A percentile compares a stretch with the other conserved stretches of the same genome.
phyloP scores from a whole-genome alignment of 768 basidiomycete genomes.

The Phlegmacium glaucopus region DNA sequence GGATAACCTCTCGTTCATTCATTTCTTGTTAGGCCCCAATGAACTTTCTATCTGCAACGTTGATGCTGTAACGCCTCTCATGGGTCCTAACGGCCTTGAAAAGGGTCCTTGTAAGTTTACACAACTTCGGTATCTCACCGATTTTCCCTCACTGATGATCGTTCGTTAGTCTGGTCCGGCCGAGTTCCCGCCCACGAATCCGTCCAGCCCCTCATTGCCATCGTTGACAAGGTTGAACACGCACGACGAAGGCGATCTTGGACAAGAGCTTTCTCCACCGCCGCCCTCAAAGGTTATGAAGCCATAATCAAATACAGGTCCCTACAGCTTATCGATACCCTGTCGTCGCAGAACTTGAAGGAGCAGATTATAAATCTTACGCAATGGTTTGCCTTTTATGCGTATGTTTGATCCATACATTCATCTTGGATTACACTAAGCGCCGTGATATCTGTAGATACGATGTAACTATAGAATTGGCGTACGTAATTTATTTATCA shows the following conservation, averaged over 20 bases:
- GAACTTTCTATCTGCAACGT: slow-evolving; percentile 30
- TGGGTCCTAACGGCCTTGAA: slow-evolving; percentile 37
- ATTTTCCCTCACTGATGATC: background rate
- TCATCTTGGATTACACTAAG: background rate
- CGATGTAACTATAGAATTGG: slow-evolving; percentile 36
- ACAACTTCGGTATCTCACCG: background rate
- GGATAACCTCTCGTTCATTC: background rate
- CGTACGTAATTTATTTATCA: slow-evolving; percentile 18
- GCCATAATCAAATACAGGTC: slow-evolving; percentile 12
- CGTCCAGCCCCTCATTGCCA: slow-evolving; percentile 8
- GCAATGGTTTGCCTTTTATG: slow-evolving; percentile 32
- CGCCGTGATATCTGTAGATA: slow-evolving; percentile 15
- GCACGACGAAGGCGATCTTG: slow-evolving; percentile 35
- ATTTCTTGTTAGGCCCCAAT: slow-evolving; percentile 37
- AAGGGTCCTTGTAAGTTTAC: slow-evolving; percentile 33
- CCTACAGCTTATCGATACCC: slow-evolving; percentile 20
- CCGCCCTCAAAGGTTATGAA: slow-evolving; percentile 27
- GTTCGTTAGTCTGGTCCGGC: slow-evolving; percentile 28
- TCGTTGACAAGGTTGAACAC: slow-evolving; percentile 33
- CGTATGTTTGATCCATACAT: slow-evolving; percentile 25
- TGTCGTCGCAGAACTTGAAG: slow-evolving; percentile 7
- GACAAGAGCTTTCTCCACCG: slow-evolving; percentile 33
- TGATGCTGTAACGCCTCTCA: slow-evolving; percentile 21
- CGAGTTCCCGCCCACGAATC: slow-evolving; percentile 17
- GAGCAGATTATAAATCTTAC: slow-evolving; percentile 24